Percentiles rank a stretch among this genome's conserved stretches.
These are phyloP conservation scores for Rhododendron ovatum DNA, from an alignment of 148 eudicot species.

Conservation along the genomic window DNA sequence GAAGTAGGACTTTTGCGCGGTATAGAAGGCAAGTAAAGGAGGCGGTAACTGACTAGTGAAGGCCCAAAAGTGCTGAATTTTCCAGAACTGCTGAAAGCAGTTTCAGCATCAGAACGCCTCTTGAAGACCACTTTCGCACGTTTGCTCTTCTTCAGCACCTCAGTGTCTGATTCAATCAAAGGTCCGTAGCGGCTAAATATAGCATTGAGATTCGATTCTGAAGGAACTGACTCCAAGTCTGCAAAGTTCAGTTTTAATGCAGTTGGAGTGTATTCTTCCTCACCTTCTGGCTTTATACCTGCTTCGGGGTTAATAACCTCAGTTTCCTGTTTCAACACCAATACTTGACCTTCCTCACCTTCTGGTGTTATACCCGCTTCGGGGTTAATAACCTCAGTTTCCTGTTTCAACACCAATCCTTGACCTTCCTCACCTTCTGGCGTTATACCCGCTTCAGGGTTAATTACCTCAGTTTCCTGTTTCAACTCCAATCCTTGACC, in stretches of 20 bases:
- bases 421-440: conserved; percentile 13
- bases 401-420: conserved; percentile 7
- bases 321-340: conserved; percentile 11
- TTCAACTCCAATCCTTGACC: background rate
- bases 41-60: conserved; percentile 58
- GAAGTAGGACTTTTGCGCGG: conserved; percentile 25
- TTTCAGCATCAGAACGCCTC: conserved; percentile 66
- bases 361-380: conserved; percentile 15
- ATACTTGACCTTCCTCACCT: conserved; percentile 14
- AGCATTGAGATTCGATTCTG: conserved; percentile 39
- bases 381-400: conserved; percentile 5
- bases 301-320: conserved; percentile 14
- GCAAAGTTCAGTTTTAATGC: conserved; percentile 56
- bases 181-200: conserved; percentile 65
- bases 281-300: conserved; percentile 16
- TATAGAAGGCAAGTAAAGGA: conserved; percentile 36
- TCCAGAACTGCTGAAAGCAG: conserved; percentile 73
- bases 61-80: conserved; percentile 67
- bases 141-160: conserved; percentile 47
- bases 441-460: conserved; percentile 19
- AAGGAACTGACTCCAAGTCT: conserved; percentile 58
- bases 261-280: conserved; percentile 40
- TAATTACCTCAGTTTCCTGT: conserved; percentile 8
- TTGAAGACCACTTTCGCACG: conserved; percentile 68
- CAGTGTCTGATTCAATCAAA: conserved; percentile 47